These are phyloP conservation scores for Penicillium bovifimosum DNA, from an alignment of 495 filamentous ascomycete species.

Conservation along the genomic window DNA sequence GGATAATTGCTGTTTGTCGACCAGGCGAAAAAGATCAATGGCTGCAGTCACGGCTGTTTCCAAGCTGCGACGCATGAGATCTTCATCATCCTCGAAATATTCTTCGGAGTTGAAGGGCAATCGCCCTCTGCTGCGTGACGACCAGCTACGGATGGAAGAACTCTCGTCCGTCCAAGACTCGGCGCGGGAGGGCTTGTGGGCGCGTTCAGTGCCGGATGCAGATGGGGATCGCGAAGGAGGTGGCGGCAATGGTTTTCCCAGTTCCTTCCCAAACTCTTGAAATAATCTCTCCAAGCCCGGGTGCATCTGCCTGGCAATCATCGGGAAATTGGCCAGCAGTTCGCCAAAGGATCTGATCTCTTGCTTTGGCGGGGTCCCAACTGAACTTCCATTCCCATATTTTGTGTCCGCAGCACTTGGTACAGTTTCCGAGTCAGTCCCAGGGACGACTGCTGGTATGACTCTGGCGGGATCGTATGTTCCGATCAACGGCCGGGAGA, in stretches of 20 bases:
- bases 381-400: conserved; percentile 30
- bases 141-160: conserved; percentile 35
- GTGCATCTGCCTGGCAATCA: conserved; percentile 97
- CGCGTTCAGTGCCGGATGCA: conserved; percentile 25
- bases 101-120: conserved; percentile 45
- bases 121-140: conserved; percentile 29
- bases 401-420: conserved; percentile 19
- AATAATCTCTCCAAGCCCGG: conserved; percentile 85
- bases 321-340: conserved; percentile 84
- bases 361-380: conserved; percentile 62
- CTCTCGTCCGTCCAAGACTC: conserved; percentile 27
- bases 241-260: conserved; percentile 78
- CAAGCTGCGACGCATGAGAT: conserved; percentile 74
- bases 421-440: conserved; percentile 27
- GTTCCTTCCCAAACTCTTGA: conserved; percentile 76
- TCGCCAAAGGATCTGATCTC: conserved; percentile 88
- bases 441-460: conserved; percentile 52
- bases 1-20: conserved; percentile 93
- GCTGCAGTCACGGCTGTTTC: conserved; percentile 90
- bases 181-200: conserved; percentile 19
- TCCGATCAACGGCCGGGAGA: conserved; percentile 86
- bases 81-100: conserved; percentile 77
- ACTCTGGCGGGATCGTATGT: conserved; percentile 70
- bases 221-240: conserved; percentile 58
- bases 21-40: conserved; percentile 90